Evolutionary conservation across 78 protist genomes (phyloP).

Genomic region (Dictyostelium citrinum): DNA sequence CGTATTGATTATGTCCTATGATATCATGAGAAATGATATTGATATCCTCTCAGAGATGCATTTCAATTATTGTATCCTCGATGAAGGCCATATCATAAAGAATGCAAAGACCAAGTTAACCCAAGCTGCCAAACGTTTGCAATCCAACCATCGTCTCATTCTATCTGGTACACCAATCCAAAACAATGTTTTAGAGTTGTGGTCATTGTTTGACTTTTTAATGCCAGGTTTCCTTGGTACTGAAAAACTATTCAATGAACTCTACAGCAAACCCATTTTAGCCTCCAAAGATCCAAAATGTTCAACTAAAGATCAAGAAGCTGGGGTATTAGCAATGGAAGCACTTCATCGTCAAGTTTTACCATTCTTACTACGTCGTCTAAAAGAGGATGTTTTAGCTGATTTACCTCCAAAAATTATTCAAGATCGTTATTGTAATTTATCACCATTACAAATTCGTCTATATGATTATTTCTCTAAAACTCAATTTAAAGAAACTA

Average conservation of each 20-base stretch:
- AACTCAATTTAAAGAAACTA: constrained; percentile 21
- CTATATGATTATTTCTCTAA: constrained; percentile 67
- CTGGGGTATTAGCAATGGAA: constrained; percentile 86
- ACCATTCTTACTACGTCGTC: constrained; percentile 97
- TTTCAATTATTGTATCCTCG: constrained; percentile 93
- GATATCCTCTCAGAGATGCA: constrained; percentile 36
- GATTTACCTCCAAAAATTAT: constrained; percentile 99
- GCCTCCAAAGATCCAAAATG: constrained; percentile 79
- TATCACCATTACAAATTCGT: constrained; percentile 84
- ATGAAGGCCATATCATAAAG: constrained; percentile 98
- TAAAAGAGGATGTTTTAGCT: constrained; percentile 94
- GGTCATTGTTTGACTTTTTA: constrained; percentile 98
- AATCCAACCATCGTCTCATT: constrained; percentile 92
- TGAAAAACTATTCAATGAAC: constrained; percentile 73
- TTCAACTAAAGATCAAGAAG: constrained; percentile 68
- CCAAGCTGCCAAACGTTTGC: constrained; percentile 81
- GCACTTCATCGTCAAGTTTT: constrained; percentile 94
- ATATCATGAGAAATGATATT: constrained; percentile 84
- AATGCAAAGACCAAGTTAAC: constrained; percentile 86
- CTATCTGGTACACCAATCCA: constrained; percentile 98
- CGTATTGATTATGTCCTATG: constrained; percentile 89
- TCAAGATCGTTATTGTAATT: constrained; percentile 90
- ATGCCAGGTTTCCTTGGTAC: constrained; percentile 99
- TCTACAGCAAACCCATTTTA: constrained; percentile 81
- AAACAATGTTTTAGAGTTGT: constrained; percentile 95